phyloP scores from a whole-genome alignment of 139 green algal species.

The Spirogloea muscicola region DNA sequence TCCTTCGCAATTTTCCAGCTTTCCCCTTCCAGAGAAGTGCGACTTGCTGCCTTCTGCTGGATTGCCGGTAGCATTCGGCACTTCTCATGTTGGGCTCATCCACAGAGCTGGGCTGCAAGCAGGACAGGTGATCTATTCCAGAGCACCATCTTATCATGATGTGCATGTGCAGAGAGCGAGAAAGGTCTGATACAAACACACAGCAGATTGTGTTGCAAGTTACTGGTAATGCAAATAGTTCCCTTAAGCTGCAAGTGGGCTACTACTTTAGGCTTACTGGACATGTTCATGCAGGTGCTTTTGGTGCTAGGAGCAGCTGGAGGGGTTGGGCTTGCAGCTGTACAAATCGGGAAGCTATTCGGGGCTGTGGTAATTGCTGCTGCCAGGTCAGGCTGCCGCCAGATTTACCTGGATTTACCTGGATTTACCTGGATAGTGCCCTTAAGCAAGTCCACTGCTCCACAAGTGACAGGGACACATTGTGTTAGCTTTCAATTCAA shows the following conservation, averaged over 20 bases:
- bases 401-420: not conserved
- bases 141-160: too few species aligned
- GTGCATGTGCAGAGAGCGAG: too few species aligned
- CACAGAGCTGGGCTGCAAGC: constrained; percentile 59
- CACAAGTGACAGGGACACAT: too few species aligned
- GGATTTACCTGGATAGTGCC: too few species aligned
- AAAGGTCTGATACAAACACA: too few species aligned
- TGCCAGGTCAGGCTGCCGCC: constrained; percentile 15
- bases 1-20: not conserved
- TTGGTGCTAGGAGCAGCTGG: constrained; percentile 78
- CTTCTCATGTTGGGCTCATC: constrained; percentile 72
- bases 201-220: too few species aligned
- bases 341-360: constrained; percentile 47
- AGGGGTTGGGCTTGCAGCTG: constrained; percentile 78
- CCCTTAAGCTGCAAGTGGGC: too few species aligned
- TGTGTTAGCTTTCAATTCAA: too few species aligned
- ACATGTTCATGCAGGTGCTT: constrained; percentile 74
- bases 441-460: too few species aligned
- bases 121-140: too few species aligned
- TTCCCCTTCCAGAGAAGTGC: constrained; percentile 22
- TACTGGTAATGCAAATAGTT: too few species aligned
- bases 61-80: constrained; percentile 78
- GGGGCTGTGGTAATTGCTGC: constrained; percentile 23
- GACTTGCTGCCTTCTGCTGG: constrained; percentile 57
- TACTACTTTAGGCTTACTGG: too few species aligned